Conservation (phyloP, 306 rosid species). For the Fragaria nilgerrensis region DNA sequence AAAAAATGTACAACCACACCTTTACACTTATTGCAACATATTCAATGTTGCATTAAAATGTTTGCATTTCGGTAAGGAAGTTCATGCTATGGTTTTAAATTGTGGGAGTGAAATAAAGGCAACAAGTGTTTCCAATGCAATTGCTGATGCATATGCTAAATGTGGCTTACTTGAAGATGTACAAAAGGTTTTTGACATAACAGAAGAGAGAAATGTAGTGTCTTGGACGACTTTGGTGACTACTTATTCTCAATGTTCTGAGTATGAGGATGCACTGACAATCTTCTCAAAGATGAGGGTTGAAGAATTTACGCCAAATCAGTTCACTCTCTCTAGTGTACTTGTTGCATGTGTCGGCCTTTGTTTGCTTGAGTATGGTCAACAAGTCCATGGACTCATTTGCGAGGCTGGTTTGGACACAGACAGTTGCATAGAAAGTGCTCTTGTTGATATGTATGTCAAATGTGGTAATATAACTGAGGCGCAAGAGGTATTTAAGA, state of each 20-base stretch:
- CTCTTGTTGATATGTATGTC: neutral
- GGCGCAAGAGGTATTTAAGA: constrained; percentile 38
- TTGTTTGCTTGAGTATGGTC: neutral
- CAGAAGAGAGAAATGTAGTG: neutral
- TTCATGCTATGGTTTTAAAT: neutral
- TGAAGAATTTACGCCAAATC: neutral
- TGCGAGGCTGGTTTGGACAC: neutral
- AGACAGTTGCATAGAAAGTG: neutral
- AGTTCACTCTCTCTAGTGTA: neutral
- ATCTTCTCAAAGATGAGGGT: neutral
- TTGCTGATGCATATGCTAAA: neutral
- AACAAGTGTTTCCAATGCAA: neutral
- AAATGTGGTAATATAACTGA: constrained; percentile 39
- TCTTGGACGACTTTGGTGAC: neutral
- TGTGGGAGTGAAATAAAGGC: neutral
- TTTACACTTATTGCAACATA: neutral
- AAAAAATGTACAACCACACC: neutral
- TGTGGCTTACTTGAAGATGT: neutral
- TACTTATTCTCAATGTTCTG: neutral
- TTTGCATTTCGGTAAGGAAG: neutral
- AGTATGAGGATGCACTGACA: neutral
- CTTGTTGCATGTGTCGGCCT: neutral
- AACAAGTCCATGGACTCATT: neutral
- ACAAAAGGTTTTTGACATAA: neutral
- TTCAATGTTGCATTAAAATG: neutral